These are phyloP conservation scores for Polychytrium aggregatum DNA, from an alignment of 192 early-diverging fungal genomes.

Conservation along the genomic window DNA sequence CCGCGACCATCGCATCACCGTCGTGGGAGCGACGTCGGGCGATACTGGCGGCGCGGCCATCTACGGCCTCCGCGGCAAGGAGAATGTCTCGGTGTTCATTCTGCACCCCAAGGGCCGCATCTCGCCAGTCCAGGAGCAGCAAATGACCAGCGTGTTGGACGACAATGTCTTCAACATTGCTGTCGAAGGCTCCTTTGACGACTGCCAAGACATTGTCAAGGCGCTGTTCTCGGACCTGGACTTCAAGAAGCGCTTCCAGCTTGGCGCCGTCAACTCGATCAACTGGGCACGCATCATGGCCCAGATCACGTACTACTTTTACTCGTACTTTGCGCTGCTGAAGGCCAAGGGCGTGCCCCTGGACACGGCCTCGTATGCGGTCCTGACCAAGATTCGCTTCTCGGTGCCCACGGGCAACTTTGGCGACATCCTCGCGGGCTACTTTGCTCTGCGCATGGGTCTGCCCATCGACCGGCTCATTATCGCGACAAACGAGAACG, in stretches of 20 bases:
- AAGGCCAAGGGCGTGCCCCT: neutral
- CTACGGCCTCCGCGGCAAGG: constrained; percentile 87
- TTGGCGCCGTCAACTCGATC: constrained; percentile 97
- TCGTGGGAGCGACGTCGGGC: constrained; percentile 91
- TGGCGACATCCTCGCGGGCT: constrained; percentile 83
- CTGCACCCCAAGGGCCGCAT: constrained; percentile 83
- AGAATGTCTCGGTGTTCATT: constrained; percentile 87
- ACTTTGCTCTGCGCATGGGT: constrained; percentile 83
- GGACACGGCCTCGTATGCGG: neutral
- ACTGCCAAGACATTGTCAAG: constrained; percentile 94
- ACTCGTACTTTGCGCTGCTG: constrained; percentile 62
- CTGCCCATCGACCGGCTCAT: constrained; percentile 72
- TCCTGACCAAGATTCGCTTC: constrained; percentile 35
- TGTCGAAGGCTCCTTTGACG: constrained; percentile 93
- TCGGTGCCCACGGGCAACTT: constrained; percentile 97
- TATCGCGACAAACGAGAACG: constrained; percentile 95
- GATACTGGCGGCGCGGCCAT: constrained; percentile 98
- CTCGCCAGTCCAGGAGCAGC: constrained; percentile 90
- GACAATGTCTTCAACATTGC: constrained; percentile 86
- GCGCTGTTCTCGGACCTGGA: constrained; percentile 64
- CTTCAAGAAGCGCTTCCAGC: constrained; percentile 63
- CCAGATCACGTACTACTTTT: constrained; percentile 93
- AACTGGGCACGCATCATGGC: constrained; percentile 98
- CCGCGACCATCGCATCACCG: constrained; percentile 45
- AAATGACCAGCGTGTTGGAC: constrained; percentile 95